Evolutionary conservation across 768 basidiomycete species (phyloP).

Genomic region (Termitomyces sp.): DNA sequence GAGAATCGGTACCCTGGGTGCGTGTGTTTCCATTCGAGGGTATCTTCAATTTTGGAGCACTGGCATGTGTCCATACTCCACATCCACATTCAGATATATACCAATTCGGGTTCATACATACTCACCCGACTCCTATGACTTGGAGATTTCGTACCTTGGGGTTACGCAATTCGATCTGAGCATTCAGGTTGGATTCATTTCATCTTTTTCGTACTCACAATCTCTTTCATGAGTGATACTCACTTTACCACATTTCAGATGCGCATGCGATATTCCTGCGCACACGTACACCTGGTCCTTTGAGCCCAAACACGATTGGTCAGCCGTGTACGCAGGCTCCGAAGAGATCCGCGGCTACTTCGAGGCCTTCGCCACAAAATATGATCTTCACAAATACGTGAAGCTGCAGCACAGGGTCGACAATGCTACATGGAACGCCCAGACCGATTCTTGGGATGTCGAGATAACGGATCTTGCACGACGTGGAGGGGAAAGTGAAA

Average conservation of each 20-base stretch:
- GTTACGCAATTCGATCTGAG: not conserved
- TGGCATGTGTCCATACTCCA: no score
- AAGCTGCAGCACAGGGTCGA: slow-evolving; percentile 24
- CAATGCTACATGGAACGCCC: slow-evolving; percentile 27
- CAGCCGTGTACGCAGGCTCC: slow-evolving; percentile 26
- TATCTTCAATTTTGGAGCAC: no score
- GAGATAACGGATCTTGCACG: slow-evolving; percentile 17
- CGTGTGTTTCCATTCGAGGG: not conserved
- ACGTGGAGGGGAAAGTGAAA: not conserved
- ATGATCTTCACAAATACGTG: slow-evolving; percentile 27
- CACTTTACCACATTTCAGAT: slow-evolving; percentile 12
- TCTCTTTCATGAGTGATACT: not conserved
- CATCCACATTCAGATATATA: not conserved
- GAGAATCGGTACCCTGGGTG: slow-evolving; percentile 35
- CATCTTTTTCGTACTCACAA: not conserved
- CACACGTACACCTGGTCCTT: slow-evolving; percentile 31
- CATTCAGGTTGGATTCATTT: not conserved
- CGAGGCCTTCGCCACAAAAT: slow-evolving; percentile 23
- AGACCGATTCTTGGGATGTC: slow-evolving; percentile 25
- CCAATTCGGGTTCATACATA: no score
- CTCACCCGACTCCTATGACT: no score
- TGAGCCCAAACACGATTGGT: slow-evolving; percentile 30
- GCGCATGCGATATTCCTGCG: slow-evolving; percentile 30
- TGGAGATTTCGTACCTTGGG: no score
- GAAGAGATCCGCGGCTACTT: slow-evolving; percentile 29